Percentiles rank a stretch among this genome's conserved stretches.
Evolutionary conservation across 1,284 basidiomycete genomes (phyloP).

Genomic region (Tetrapyrgos nigripes): DNA sequence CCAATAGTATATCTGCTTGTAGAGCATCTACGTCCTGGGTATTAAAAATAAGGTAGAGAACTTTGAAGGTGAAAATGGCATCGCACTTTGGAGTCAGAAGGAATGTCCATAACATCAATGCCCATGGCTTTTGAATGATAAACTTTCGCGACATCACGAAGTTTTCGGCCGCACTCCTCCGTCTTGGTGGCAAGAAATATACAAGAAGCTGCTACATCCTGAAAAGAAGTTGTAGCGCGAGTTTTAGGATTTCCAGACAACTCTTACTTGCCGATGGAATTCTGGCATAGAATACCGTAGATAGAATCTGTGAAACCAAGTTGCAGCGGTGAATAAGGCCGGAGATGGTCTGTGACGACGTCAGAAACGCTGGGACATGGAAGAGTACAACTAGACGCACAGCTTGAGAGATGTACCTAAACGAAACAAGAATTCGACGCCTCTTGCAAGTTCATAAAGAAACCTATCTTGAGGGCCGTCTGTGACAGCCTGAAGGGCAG

Average conservation of each 20-base stretch:
- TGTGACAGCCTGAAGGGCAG: constrained; percentile 68
- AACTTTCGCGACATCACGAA: constrained; percentile 84
- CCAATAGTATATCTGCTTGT: constrained; percentile 75
- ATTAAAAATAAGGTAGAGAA: neutral
- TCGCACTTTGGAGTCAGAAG: constrained; percentile 66
- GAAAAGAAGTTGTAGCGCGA: constrained; percentile 10
- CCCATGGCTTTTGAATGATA: constrained; percentile 74
- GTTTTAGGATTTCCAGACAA: neutral
- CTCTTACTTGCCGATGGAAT: constrained; percentile 75
- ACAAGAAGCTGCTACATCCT: constrained; percentile 90
- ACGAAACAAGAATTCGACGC: constrained; percentile 82
- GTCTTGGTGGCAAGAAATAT: constrained; percentile 93
- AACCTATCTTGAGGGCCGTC: constrained; percentile 65
- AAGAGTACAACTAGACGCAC: constrained; percentile 52
- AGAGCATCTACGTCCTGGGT: constrained; percentile 75
- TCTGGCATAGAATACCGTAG: constrained; percentile 91
- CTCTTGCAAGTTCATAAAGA: constrained; percentile 76
- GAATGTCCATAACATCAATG: constrained; percentile 59
- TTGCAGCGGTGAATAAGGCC: constrained; percentile 84
- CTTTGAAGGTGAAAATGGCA: neutral
- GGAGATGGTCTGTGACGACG: constrained; percentile 64
- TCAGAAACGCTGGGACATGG: constrained; percentile 8
- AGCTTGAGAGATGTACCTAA: constrained; percentile 75
- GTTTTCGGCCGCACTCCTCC: constrained; percentile 86
- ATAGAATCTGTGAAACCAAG: constrained; percentile 94